A percentile compares a stretch with the other conserved stretches of the same genome.
Conservation (phyloP, 2,329 filamentous ascomycete species). For the Ophiostoma himal-ulmi region DNA sequence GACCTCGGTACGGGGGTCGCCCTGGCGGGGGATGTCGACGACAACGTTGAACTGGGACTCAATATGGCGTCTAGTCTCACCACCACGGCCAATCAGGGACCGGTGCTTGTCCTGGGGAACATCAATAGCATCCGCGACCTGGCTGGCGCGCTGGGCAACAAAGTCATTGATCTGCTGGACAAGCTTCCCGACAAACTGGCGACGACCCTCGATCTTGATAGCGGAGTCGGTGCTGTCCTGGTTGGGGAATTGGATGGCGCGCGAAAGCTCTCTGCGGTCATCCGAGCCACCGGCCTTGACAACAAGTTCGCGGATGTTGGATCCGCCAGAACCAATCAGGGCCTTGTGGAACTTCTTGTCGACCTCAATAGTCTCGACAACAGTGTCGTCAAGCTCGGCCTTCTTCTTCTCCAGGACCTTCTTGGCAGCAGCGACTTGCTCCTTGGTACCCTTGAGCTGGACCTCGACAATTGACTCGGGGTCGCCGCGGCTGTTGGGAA, state of each 20-base stretch:
- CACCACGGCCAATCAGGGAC: constrained; percentile 83
- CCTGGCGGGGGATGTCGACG: constrained; percentile 87
- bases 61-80: constrained; percentile 76
- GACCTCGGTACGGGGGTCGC: constrained; percentile 73
- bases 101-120: constrained; percentile 87
- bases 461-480: constrained; percentile 72
- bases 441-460: constrained; percentile 84
- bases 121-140: constrained; percentile 71
- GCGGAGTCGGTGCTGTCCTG: constrained; percentile 73
- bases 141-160: constrained; percentile 75
- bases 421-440: constrained; percentile 85
- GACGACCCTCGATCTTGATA: constrained; percentile 83
- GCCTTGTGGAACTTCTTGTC: constrained; percentile 89
- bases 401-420: constrained; percentile 83
- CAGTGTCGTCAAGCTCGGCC: constrained; percentile 81
- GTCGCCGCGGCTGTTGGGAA: constrained; percentile 72
- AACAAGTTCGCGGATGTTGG: constrained; percentile 81
- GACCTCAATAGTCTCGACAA: constrained; percentile 78
- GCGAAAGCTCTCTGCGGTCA: constrained; percentile 74
- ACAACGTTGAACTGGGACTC: constrained; percentile 81
- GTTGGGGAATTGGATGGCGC: constrained; percentile 91
- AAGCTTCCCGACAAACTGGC: constrained; percentile 82
- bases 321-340: constrained; percentile 83
- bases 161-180: constrained; percentile 73
- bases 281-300: constrained; percentile 82